Conservation (phyloP, 2,329 filamentous ascomycete species). For the Cercospora sojina region DNA sequence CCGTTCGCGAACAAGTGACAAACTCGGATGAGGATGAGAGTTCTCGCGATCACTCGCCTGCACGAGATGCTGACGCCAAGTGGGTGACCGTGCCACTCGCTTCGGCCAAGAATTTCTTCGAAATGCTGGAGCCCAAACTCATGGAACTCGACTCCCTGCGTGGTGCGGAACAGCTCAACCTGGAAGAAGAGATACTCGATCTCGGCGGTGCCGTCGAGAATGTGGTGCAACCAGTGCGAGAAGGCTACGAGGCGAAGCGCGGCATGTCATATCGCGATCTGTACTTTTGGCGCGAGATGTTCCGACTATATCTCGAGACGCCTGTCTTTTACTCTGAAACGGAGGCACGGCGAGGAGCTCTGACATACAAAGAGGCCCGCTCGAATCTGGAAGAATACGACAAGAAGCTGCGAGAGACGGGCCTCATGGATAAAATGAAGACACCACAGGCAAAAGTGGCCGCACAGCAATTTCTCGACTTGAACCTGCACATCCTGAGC, state of each 20-base stretch:
- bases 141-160: slow-evolving; percentile 68
- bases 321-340: slow-evolving; percentile 79
- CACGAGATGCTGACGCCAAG: slow-evolving; percentile 24
- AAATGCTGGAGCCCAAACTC: slow-evolving; percentile 70
- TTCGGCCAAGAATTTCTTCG: slow-evolving; percentile 78
- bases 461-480: slow-evolving; percentile 65
- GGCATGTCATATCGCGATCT: slow-evolving; percentile 54
- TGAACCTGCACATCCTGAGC: slow-evolving; percentile 75
- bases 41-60: slow-evolving; percentile 7
- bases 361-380: slow-evolving; percentile 64
- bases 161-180: slow-evolving; percentile 60
- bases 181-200: slow-evolving; percentile 62
- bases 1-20: slow-evolving; percentile 4
- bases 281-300: slow-evolving; percentile 74
- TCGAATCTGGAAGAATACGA: slow-evolving; percentile 71
- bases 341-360: slow-evolving; percentile 67
- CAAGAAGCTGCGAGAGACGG: slow-evolving; percentile 60
- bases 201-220: slow-evolving; percentile 65
- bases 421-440: slow-evolving; percentile 63
- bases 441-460: slow-evolving; percentile 64
- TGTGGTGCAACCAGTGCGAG: slow-evolving; percentile 64
- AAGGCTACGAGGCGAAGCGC: slow-evolving; percentile 40
- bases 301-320: slow-evolving; percentile 76
- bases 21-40: slow-evolving; percentile 3
- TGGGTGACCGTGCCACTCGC: slow-evolving; percentile 72